Conservation (phyloP, 441 rosid genomes). For the Gossypium trilobum region DNA sequence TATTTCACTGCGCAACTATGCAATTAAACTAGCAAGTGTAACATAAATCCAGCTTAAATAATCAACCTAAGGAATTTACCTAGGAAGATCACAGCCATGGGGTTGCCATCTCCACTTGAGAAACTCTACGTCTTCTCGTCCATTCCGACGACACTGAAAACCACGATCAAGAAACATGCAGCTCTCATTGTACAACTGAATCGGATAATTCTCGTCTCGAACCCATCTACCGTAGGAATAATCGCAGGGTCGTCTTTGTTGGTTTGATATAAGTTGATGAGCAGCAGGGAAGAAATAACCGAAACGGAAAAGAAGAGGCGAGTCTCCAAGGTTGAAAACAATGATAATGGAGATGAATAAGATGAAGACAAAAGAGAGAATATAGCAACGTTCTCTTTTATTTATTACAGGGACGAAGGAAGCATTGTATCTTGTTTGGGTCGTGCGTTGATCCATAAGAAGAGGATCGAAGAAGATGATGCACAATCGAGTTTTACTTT, state of each 20-base stretch:
- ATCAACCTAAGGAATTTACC: constrained; percentile 28
- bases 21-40: too few relatives aligned
- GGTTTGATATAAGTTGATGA: constrained; percentile 4
- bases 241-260: constrained; percentile 30
- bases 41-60: background rate
- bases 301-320: constrained; percentile 20
- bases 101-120: constrained; percentile 88
- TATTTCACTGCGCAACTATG: too few relatives aligned
- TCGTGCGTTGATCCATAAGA: constrained; percentile 28
- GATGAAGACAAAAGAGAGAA: constrained; percentile 27
- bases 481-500: constrained; percentile 15
- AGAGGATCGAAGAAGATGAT: constrained; percentile 16
- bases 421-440: constrained; percentile 15
- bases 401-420: constrained; percentile 17
- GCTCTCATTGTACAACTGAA: constrained; percentile 36
- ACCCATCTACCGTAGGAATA: constrained; percentile 69
- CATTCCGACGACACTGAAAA: constrained; percentile 49
- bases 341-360: constrained; percentile 27
- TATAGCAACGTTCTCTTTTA: constrained; percentile 28
- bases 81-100: constrained; percentile 56
- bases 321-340: constrained; percentile 25
- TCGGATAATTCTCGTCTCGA: constrained; percentile 27
- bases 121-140: constrained; percentile 52
- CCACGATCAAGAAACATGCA: constrained; percentile 84
- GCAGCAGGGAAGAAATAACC: constrained; percentile 23